Base-by-base conservation (phyloP, 306 rosid species). In the Gleditsia sinensis region DNA sequence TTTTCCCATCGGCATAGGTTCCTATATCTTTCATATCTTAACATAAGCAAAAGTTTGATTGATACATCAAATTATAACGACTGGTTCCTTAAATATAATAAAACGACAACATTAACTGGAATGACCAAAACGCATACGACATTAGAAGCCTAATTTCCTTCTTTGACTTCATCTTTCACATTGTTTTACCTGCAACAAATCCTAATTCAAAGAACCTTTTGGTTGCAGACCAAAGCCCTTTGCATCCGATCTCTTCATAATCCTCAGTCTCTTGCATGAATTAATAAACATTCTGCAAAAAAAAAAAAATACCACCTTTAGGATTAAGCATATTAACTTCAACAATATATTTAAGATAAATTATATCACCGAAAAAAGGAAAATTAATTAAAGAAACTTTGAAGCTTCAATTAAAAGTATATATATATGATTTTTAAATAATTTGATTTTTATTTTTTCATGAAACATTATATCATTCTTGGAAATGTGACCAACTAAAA, bases 261-360 rank as follows among this genome's bases (percentile, higher is more conserved):
- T 86, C 84, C 97, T 85, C 78, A 92, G 83, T 78, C 96, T 88
- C 83, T 89, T 92, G 86, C 96, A 92, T 24, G 97, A 84, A 54
- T 88, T 90, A 6, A 71, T 53, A 80, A 92, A 92, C 96, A 92
- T 88, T 74, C 97, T 92, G 88, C 80, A 75, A 79, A 68, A 55
- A 81, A 64, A 81, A 64, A 42, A 0, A 17, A 7, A 9, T 6
- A 20, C 49, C 54, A 58, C 42, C 2, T 48, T 45, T 32, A 37
- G 37, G 36, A 54, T 43, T 59, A 53, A 34, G 2, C 4, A 49
- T 48, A 30, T 11, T n/a, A n/a, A n/a, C n/a, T n/a, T n/a, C n/a
- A n/a, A n/a, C n/a, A n/a, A n/a, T n/a, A n/a, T n/a, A n/a, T n/a
- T n/a, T n/a, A n/a, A n/a, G n/a, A n/a, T n/a, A n/a, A n/a, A n/a